Conservation (phyloP, 352 stramenopile species). For the Globisporangium irregulare region DNA sequence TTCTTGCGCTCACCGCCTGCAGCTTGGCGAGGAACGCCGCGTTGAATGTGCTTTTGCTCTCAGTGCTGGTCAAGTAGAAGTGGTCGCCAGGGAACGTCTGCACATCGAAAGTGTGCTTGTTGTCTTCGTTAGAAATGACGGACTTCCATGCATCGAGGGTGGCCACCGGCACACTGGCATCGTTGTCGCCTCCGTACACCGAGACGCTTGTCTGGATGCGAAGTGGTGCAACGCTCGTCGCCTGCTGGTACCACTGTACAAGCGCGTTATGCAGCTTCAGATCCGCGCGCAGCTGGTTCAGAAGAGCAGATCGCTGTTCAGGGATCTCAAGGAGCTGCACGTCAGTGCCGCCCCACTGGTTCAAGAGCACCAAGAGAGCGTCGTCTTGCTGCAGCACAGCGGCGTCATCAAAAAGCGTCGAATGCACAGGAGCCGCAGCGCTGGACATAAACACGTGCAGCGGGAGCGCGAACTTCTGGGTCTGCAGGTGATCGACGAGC, state of each 20-base stretch:
- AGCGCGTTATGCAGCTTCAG: constrained; percentile 55
- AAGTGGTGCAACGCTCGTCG: constrained; percentile 6
- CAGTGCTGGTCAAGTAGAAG: constrained; percentile 51
- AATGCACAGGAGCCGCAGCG: constrained; percentile 29
- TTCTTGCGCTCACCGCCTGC: constrained; percentile 28
- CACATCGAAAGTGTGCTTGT: constrained; percentile 26
- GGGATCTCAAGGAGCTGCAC: constrained; percentile 47
- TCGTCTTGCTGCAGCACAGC: constrained; percentile 28
- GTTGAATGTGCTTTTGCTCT: constrained; percentile 33
- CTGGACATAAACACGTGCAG: constrained; percentile 65
- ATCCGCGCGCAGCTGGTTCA: constrained; percentile 37
- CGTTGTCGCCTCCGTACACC: constrained; percentile 50
- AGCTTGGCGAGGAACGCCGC: constrained; percentile 36
- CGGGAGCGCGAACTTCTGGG: constrained; percentile 43
- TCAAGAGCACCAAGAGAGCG: constrained; percentile 40
- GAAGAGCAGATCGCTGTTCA: constrained; percentile 31
- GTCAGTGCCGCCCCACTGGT: constrained; percentile 62
- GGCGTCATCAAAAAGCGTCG: constrained; percentile 32
- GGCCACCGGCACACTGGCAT: constrained; percentile 32
- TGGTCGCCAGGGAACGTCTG: constrained; percentile 55
- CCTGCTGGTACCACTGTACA: constrained; percentile 34
- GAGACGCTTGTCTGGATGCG: constrained; percentile 27
- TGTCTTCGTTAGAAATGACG: constrained; percentile 17
- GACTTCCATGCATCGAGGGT: constrained; percentile 38
- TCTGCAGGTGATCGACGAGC: constrained; percentile 43